Evolutionary conservation across 306 rosid species (phyloP), one percentile per base, ranked within the genome.

Genomic region (Malus orientalis): DNA sequence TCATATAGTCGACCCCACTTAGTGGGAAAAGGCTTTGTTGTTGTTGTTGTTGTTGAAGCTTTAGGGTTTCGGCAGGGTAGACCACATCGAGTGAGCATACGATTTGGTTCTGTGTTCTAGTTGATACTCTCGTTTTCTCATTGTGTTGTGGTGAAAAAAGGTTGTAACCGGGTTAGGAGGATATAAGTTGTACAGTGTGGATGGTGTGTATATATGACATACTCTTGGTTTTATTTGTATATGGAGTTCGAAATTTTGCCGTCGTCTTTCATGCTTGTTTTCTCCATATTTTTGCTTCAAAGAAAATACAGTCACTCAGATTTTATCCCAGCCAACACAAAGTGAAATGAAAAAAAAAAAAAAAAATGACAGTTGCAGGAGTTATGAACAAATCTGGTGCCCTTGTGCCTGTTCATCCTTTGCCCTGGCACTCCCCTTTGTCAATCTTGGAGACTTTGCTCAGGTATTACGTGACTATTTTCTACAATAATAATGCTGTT

Each of bases 361-460:
- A 25, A 25, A 25, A 25, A 25, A 25, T 1, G 25, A 25, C 25
- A 6, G 40, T 36, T 36, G 9, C 40, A 38, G 82, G 86, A 85
- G 83, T 88, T 6, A 77, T 85, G 85, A 36, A 86, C 79, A 23
- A 19, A 38, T 79, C 74, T 76, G 86, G 80, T 40, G 77, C 77
- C 3, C 80, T 86, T 57, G 80, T 86, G 29, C 30, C 85, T 0
- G 77, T 85, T 27, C 85, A 85, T 74, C 91, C 92, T 25, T 18
- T 69, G 73, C 19, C 69, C 85, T 3, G 91, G 88, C 14, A 55
- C 87, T 49, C 74, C 89, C 25, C 32, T 54, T 87, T 1, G 84
- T 79, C 75, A 89, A 81, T 74, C 86, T 87, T 20, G 94, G 94
- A 19, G 94, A 91, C 36, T 38, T 80, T 63, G 91, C 87, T 71